These are phyloP conservation scores for Aureobasidium mangrovei DNA, from an alignment of 2,329 filamentous ascomycete genomes.

Conservation along the genomic window DNA sequence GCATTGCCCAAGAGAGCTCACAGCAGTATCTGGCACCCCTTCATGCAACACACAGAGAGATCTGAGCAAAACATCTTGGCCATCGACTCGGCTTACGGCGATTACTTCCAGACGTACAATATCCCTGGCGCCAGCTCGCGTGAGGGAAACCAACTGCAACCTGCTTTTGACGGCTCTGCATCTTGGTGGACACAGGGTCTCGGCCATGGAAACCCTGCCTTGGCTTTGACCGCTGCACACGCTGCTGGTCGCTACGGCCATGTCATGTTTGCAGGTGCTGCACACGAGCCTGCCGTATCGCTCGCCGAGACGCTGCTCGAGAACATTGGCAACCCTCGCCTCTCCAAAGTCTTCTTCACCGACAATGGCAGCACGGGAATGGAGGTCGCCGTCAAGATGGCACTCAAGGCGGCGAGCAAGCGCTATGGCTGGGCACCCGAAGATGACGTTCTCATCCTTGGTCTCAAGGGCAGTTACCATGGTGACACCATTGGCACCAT, in stretches of 20 bases:
- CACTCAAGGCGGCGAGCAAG: slow-evolving; percentile 56
- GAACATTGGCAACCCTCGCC: slow-evolving; percentile 52
- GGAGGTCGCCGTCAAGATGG: slow-evolving; percentile 83
- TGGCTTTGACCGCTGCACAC: slow-evolving; percentile 68
- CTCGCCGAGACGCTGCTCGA: slow-evolving; percentile 58
- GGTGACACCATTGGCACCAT: slow-evolving; percentile 84
- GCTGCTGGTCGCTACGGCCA: slow-evolving; percentile 78
- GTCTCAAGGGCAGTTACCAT: slow-evolving; percentile 73
- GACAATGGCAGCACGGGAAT: slow-evolving; percentile 79
- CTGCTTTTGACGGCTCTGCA: slow-evolving; percentile 74
- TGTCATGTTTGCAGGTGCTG: slow-evolving; percentile 74
- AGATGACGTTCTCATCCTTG: slow-evolving; percentile 57
- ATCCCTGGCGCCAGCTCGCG: slow-evolving; percentile 12
- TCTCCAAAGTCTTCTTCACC: slow-evolving; percentile 68
- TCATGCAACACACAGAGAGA: slow-evolving; percentile 67
- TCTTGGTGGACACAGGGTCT: slow-evolving; percentile 91
- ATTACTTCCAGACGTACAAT: slow-evolving; percentile 60
- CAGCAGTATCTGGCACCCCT: slow-evolving; percentile 72
- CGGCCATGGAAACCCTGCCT: slow-evolving; percentile 64
- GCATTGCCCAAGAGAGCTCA: slow-evolving; percentile 54
- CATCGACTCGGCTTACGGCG: slow-evolving; percentile 73
- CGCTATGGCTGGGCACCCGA: slow-evolving; percentile 57
- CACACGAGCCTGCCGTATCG: slow-evolving; percentile 68
- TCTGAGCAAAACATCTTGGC: slow-evolving; percentile 55
- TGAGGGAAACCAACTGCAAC: slow-evolving; percentile 40